phyloP scores from a whole-genome alignment of 2,329 filamentous ascomycete genomes.

The Arthrobotrys pseudoclavata region DNA sequence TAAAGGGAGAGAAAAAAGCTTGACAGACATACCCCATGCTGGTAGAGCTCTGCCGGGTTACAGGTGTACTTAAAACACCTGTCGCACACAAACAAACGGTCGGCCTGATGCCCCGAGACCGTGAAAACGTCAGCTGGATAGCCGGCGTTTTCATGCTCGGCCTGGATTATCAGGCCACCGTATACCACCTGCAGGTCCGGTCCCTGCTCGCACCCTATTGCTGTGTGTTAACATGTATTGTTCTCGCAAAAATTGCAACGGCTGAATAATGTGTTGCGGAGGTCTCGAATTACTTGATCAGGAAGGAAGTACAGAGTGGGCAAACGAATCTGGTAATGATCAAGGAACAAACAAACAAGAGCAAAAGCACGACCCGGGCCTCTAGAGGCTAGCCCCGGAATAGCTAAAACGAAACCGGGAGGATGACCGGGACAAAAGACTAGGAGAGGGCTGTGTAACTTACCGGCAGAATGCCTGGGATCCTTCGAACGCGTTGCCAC shows the following conservation, averaged over 20 bases:
- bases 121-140: conserved; percentile 44
- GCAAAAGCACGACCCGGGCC: background rate
- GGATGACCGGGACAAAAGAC: background rate
- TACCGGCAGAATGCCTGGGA: conserved; percentile 23
- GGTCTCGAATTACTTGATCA: conserved; percentile 1
- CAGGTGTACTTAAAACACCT: conserved; percentile 93
- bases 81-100: conserved; percentile 82
- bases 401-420: background rate
- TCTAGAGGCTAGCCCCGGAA: background rate
- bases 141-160: conserved; percentile 36
- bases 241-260: background rate
- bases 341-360: background rate
- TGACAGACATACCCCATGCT: conserved; percentile 68
- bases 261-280: background rate
- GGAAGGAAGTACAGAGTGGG: background rate
- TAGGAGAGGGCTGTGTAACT: conserved; percentile 3
- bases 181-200: conserved; percentile 39
- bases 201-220: conserved; percentile 35
- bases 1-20: conserved; percentile 61
- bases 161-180: conserved; percentile 30
- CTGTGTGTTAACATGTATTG: conserved; percentile 2
- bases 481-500: conserved; percentile 28
- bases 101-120: conserved; percentile 29
- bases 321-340: background rate
- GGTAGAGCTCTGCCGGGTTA: conserved; percentile 69